Evolutionary conservation across 2,329 filamentous ascomycete species (phyloP).

Genomic region (Aspergillus spinulosporus): DNA sequence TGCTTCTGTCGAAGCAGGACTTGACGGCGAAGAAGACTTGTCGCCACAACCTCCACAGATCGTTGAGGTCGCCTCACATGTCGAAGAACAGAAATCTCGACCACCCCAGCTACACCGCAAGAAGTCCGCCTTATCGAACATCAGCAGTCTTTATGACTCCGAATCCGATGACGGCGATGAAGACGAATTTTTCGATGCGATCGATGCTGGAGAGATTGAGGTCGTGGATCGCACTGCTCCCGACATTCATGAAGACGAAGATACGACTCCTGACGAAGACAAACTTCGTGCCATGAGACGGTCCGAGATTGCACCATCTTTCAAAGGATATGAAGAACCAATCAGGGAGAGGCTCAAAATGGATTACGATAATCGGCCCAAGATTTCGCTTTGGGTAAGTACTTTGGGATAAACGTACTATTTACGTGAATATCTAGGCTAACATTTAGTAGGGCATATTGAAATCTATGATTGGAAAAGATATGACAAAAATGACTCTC

Average conservation of each 20-base stretch:
- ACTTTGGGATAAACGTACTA: neutral
- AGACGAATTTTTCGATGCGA: slow-evolving; percentile 96
- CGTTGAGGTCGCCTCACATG: slow-evolving; percentile 15
- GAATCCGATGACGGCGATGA: slow-evolving; percentile 71
- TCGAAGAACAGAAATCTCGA: slow-evolving; percentile 10
- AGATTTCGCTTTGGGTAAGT: slow-evolving; percentile 91
- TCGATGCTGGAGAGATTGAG: slow-evolving; percentile 91
- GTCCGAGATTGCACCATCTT: slow-evolving; percentile 72
- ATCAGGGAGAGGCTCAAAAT: slow-evolving; percentile 77
- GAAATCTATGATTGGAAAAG: slow-evolving; percentile 99
- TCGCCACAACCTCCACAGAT: slow-evolving; percentile 26
- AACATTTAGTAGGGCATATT: slow-evolving; percentile 70
- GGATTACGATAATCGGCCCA: slow-evolving; percentile 88
- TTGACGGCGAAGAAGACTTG: slow-evolving; percentile 35
- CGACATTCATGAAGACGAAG: slow-evolving; percentile 41
- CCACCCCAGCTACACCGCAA: slow-evolving; percentile 53
- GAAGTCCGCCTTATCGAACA: slow-evolving; percentile 66
- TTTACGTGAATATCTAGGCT: slow-evolving; percentile 2
- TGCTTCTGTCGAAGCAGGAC: slow-evolving; percentile 32
- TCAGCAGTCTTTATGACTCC: slow-evolving; percentile 69
- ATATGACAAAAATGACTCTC: slow-evolving; percentile 99
- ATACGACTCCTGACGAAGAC: slow-evolving; percentile 42
- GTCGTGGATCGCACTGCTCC: slow-evolving; percentile 60
- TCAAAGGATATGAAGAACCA: slow-evolving; percentile 88
- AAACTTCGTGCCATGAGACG: slow-evolving; percentile 52